A percentile compares a stretch with the other conserved stretches of the same genome.
phyloP scores from a whole-genome alignment of 2,329 filamentous ascomycete genomes.

The Parastagonospora nodorum region DNA sequence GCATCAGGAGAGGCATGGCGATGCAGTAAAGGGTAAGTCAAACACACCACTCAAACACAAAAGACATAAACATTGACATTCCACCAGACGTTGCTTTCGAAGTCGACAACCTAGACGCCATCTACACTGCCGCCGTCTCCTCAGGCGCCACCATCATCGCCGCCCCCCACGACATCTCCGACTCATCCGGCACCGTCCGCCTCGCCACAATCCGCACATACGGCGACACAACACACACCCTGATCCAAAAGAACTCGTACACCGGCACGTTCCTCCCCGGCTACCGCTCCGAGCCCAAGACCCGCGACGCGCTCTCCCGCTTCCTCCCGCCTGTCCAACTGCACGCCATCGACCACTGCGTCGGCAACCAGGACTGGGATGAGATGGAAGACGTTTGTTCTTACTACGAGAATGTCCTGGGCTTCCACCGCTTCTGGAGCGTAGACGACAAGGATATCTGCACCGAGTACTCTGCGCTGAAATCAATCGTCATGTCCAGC shows the following conservation, averaged over 20 bases:
- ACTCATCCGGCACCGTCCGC: slow-evolving; percentile 70
- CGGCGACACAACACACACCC: slow-evolving; percentile 92
- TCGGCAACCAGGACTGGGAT: slow-evolving; percentile 95
- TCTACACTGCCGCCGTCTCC: slow-evolving; percentile 75
- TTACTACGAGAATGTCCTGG: slow-evolving; percentile 84
- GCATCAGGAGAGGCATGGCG: slow-evolving; percentile 85
- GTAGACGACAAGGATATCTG: slow-evolving; percentile 92
- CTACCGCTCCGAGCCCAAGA: slow-evolving; percentile 63
- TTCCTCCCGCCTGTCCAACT: slow-evolving; percentile 69
- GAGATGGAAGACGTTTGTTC: slow-evolving; percentile 73
- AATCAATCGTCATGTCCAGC: slow-evolving; percentile 87
- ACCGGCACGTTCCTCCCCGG: slow-evolving; percentile 81
- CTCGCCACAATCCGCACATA: slow-evolving; percentile 88
- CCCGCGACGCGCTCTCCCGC: slow-evolving; percentile 53
- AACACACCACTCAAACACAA: background rate
- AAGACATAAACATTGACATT: slow-evolving; percentile 6
- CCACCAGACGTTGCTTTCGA: slow-evolving; percentile 82
- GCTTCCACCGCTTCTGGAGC: slow-evolving; percentile 97
- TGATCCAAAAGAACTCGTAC: slow-evolving; percentile 76
- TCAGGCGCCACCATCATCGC: slow-evolving; percentile 67
- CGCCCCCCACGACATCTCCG: slow-evolving; percentile 58
- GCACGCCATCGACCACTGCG: slow-evolving; percentile 88
- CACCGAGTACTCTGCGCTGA: slow-evolving; percentile 89
- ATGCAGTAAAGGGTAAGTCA: slow-evolving; percentile 73
- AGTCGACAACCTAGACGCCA: slow-evolving; percentile 83